Evolutionary conservation across 257 asterid genomes (phyloP).

Genomic region (Nicotiana paniculata): DNA sequence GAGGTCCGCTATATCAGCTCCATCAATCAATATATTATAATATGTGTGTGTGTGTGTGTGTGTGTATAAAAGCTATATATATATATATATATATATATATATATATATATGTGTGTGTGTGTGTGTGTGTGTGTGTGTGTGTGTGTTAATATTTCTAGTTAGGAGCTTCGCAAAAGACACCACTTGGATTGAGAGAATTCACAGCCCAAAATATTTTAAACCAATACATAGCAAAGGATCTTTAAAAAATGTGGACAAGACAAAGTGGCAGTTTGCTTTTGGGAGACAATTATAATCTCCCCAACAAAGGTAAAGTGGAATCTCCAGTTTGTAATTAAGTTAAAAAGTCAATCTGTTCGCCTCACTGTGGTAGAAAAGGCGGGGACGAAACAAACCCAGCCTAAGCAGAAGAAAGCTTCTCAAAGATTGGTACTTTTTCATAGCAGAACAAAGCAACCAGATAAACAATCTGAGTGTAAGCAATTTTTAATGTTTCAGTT

Average conservation of each 20-base stretch:
- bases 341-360: not conserved
- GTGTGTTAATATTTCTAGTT: not conserved
- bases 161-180: not conserved
- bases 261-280: not conserved
- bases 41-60: no score
- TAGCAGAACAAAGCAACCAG: slow-evolving; percentile 1
- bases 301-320: not conserved
- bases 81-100: no score
- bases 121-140: no score
- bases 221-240: not conserved
- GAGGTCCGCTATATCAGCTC: no score
- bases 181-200: not conserved
- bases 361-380: not conserved
- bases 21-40: no score
- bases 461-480: not conserved
- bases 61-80: no score
- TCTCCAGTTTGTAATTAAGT: not conserved
- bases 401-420: not conserved
- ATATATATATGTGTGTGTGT: no score
- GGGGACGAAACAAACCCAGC: not conserved
- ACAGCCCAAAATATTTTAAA: not conserved
- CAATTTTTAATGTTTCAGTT: not conserved
- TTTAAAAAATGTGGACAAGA: not conserved
- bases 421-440: not conserved
- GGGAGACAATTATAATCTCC: not conserved